Base-by-base conservation (phyloP, 495 filamentous ascomycete species). In the Penicillium dipodomyicola region DNA sequence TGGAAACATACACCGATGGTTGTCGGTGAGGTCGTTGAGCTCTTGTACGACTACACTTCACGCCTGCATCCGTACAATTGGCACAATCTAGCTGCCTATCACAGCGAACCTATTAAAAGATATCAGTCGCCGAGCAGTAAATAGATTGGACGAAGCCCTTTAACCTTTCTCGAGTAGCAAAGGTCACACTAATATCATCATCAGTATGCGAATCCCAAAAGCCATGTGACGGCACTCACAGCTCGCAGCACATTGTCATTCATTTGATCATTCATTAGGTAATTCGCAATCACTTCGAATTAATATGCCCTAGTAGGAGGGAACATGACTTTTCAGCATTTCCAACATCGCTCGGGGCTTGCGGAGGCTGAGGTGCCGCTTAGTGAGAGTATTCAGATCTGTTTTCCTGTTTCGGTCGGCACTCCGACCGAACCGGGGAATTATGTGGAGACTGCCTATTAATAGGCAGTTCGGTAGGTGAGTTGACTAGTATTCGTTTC, bases 161-260 rank as follows among this genome's bases (percentile, higher is more conserved):
- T 1, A 19, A 45, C 25, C 63, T 70, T 70, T 58, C 65, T 60
- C 5, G 63, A 53, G 58, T 68, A 53, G 45, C 67, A 70, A 5
- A 61, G 43, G 41, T 70, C 67, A 56, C 66, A 68, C 66, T 68
- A 29, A 43, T 39, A 23, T 23, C 22, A 50, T 42, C 15, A 42
- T 11, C 9, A 45, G 62, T 56, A 62, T 22, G 11, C 22, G 33
- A 41, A 37, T 51, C 19, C 42, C 20, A 5, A 22, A 29, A 29
- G 17, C 30, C 15, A 49, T 50, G 19, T 23, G 35, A 25, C 25
- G 22, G 10, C 14, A 61, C 61, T 58, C 39, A 64, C 61, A 19
- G 61, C 61, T 12, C 61, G 50, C 33, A 64, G 23, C 30, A 40
- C 44, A 11, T 57, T 39, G n/a, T 57, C 49, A 52, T 37, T 52